phyloP scores from a whole-genome alignment of 2,329 filamentous ascomycete species.

The Hirsutella thompsonii region DNA sequence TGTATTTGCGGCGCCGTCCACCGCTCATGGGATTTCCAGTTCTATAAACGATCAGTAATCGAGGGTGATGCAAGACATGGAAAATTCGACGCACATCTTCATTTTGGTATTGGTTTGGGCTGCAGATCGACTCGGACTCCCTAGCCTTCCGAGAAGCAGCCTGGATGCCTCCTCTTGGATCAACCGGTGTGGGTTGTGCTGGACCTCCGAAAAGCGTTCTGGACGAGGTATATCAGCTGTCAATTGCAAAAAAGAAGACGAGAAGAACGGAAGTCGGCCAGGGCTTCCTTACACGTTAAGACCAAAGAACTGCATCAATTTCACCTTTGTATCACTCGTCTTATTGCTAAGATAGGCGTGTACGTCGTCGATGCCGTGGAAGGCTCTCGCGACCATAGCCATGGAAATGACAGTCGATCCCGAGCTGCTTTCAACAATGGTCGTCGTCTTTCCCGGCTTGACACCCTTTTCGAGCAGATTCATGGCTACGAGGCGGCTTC shows the following conservation, averaged over 20 bases:
- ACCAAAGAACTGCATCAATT: slow-evolving; percentile 20
- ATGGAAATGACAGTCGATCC: slow-evolving; percentile 50
- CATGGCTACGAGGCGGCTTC: slow-evolving; percentile 11
- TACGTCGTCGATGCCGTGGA: slow-evolving; percentile 24
- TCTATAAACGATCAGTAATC: slow-evolving; percentile 15
- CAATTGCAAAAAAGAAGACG: background rate
- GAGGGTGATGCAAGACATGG: background rate
- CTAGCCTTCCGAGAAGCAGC: slow-evolving; percentile 15
- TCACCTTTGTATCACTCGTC: slow-evolving; percentile 19
- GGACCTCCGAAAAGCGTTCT: slow-evolving; percentile 20
- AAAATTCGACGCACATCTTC: slow-evolving; percentile 11
- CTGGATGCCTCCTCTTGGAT: slow-evolving; percentile 18
- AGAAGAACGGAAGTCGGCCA: too few relatives aligned
- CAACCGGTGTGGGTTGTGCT: slow-evolving; percentile 18
- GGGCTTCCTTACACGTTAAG: slow-evolving; percentile 15
- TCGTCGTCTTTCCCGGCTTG: slow-evolving; percentile 30
- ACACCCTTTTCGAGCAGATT: slow-evolving; percentile 36
- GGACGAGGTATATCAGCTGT: slow-evolving; percentile 15
- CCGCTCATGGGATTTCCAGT: slow-evolving; percentile 39
- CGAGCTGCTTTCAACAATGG: slow-evolving; percentile 46
- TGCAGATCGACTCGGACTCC: slow-evolving; percentile 15
- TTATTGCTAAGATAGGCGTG: slow-evolving; percentile 36
- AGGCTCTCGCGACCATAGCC: slow-evolving; percentile 21
- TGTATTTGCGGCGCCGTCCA: slow-evolving; percentile 49
- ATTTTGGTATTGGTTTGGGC: slow-evolving; percentile 21